Base-by-base conservation (phyloP, 768 basidiomycete genomes). In the Phanerochaete carnosa region DNA sequence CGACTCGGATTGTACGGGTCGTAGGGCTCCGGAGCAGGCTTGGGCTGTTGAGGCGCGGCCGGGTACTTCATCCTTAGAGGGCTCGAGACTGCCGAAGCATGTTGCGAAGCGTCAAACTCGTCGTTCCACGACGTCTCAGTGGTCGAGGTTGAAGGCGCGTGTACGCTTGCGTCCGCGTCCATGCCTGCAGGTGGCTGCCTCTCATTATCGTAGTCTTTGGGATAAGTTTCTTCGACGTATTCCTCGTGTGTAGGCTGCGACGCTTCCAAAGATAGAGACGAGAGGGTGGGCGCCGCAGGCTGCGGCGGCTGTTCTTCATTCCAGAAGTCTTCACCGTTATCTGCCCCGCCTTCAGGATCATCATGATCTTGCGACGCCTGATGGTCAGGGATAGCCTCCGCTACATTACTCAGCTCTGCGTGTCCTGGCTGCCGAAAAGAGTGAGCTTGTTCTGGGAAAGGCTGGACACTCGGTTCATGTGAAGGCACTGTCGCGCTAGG, bases 1-100 rank as follows among this genome's bases (percentile, higher is more conserved):
- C 53, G 45, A 45, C 35, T 52, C 7, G 59, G 59, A 15, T 49
- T 56, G 23, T 62, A 62, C 12, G 61, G 61, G 26, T 62, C 61
- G 33, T 53, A 47, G 43, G 43, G 39, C 29, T 52, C 30, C 9
- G 59, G 3, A 6, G 54, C 28, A 9, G 59, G 45, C 19, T 47
- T 55, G 1, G 50, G 22, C 12, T 12, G 47, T 12, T 9, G 47
- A 23, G 25, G 11, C 8, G 19, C 39, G 16, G 39, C 11, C 8
- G 39, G 39, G 11, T 8, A 43, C 39, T 43, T 43, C 39, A 43
- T 43, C 39, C 39, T 43, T 43, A 19, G 39, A 43, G 39, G 39
- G 19, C 39, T 43, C 5, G 39, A 43, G 8, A 19, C 39, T 19
- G 19, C 39, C 39, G 39, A 43, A 19, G 39, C 39, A 19, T 43